Conservation (phyloP, 2,329 filamentous ascomycete species). For the Orbilia quercus region DNA sequence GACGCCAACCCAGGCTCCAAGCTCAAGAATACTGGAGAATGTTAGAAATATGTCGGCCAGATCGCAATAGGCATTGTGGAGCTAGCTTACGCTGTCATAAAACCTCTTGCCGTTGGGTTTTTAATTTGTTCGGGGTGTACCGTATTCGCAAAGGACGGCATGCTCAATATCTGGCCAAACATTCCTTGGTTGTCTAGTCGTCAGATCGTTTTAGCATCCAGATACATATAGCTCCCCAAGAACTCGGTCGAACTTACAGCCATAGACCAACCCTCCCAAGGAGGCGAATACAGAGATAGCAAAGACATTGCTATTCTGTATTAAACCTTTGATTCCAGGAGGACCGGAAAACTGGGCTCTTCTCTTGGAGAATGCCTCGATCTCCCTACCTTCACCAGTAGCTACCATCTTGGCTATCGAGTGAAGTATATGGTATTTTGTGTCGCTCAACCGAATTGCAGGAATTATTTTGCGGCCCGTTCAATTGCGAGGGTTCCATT, state of each 20-base stretch:
- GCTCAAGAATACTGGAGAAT: slow-evolving; percentile 69
- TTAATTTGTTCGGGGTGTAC: slow-evolving; percentile 41
- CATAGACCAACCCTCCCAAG: slow-evolving; percentile 67
- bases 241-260: slow-evolving; percentile 82
- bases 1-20: slow-evolving; percentile 81
- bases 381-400: slow-evolving; percentile 42
- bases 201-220: slow-evolving; percentile 65
- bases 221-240: slow-evolving; percentile 68
- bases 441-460: background rate
- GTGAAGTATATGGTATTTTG: background rate
- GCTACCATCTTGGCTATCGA: slow-evolving; percentile 38
- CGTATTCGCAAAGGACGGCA: slow-evolving; percentile 34
- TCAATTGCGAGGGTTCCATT: no score
- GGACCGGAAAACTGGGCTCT: slow-evolving; percentile 56
- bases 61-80: slow-evolving; percentile 57
- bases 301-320: slow-evolving; percentile 69
- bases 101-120: slow-evolving; percentile 39
- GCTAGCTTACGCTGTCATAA: slow-evolving; percentile 51
- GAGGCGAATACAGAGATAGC: slow-evolving; percentile 67
- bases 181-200: slow-evolving; percentile 57
- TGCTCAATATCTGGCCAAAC: slow-evolving; percentile 26
- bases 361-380: slow-evolving; percentile 51
- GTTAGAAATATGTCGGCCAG: slow-evolving; percentile 54
- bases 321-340: slow-evolving; percentile 66
- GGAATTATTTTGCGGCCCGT: background rate